Evolutionary conservation across 139 green algal species (phyloP), one percentile per base, ranked within the genome.

Genomic region (Medakamo hakoo): DNA sequence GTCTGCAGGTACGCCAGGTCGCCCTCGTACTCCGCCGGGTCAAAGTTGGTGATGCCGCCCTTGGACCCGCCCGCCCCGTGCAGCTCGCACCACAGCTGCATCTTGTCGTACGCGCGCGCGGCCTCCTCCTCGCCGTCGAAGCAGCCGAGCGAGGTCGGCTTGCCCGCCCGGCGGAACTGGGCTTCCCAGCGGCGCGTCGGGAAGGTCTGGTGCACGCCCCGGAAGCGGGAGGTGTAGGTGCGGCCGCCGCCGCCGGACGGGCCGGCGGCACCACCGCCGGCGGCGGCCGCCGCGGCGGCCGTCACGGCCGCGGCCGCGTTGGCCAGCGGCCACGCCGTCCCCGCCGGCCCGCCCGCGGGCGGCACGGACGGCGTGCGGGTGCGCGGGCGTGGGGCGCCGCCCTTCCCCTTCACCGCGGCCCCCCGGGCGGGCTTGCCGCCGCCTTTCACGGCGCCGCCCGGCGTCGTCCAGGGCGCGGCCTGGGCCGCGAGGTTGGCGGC

Each of bases 31-130:
- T 92, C 77, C 19, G 71, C 70, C 0, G 80, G 49, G 59, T 90
- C 84, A 71, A 93, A 95, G 72, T 95, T 95, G 24, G 85, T 93
- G 66, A 92, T 88, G 65, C 81, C 83, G 21, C 79, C 76, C 71
- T 95, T 94, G 24, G 86, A 60, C 32, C 80, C 78, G 25, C 64
- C 59, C 40, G 64, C 75, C 28, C 84, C 77, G 71, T 93, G 84
- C 63, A 95, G 76, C 73, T 94, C 84, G 65, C 83, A 91, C 88
- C 88, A 95, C 57, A 95, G 73, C 87, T 92, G 94, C 88, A 95
- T 95, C 68, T 86, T 86, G 79, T 95, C 86, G 72, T 95, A 95
- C 1, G 88, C 88, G 4, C 80, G 74, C 4, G 88, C 85, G 21
- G 86, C 88, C 71, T 93, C 72, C 65, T 90, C 81, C 74, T 95